Base-by-base conservation (phyloP, 1,139 yeast genomes). In the Zygoascus sp. region DNA sequence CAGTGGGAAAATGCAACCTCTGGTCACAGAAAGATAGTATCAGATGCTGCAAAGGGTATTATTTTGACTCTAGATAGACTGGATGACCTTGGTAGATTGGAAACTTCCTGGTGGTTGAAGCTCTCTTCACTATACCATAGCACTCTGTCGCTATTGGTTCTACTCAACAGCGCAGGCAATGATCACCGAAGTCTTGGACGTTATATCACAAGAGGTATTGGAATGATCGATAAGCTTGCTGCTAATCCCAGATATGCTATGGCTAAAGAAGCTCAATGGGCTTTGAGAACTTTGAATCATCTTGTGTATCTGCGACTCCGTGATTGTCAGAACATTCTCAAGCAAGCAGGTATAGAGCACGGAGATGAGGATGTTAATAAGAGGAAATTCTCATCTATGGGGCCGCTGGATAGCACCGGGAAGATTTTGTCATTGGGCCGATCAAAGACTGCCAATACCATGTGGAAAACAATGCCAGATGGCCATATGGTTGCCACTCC, bases 191-290 rank as follows among this genome's bases (percentile, higher is more conserved):
- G 58, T 25, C 50, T 61, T 21, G 53, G 58, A 4, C 40, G 48
- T 5, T 57, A 59, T 19, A 53, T 68, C 13, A 25, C 48, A 6
- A 46, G 52, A 27, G 61, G 65, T 3, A 57, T 67, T 45, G 46
- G 48, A 8, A 48, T 65, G 1, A 57, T 71, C 40, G 74, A 74
- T 16, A 64, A 64, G 47, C 58, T 74, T 10, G 57, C 71, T 5
- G 58, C 65, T 27, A 68, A 68, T 40, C 76, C 72, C 45, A 61
- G 80, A 46, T 76, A 75, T 58, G 73, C 70, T 42, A 81, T 81
- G 87, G 79, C 76, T 9, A 70, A 72, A 45, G 86, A 81, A 58
- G 78, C 83, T 58, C 60, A 78, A 23, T 81, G 87, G 87, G 81
- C 80, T 1, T 60, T 81, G 34, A 78, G 78, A 52, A 76, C 75